Conservation (phyloP, 2,329 filamentous ascomycete genomes). For the Eurotiales sp. region DNA sequence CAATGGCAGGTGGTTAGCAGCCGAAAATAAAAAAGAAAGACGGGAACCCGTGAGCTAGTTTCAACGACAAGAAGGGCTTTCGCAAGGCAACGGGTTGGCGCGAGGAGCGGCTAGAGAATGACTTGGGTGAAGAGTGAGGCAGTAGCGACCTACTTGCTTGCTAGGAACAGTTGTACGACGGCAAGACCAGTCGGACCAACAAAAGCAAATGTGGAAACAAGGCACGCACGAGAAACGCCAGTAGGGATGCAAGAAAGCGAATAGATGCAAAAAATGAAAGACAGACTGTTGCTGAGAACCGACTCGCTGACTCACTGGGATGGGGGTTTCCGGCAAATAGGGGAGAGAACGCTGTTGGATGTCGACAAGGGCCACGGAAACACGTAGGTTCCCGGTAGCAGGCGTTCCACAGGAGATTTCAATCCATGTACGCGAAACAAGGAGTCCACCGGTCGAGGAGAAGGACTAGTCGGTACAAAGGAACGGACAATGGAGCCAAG, state of each 20-base stretch:
- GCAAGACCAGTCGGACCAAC: constrained; percentile 7
- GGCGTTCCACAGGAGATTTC: constrained; percentile 20
- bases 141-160: constrained; percentile 8
- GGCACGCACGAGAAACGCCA: constrained; percentile 7
- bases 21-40: not conserved
- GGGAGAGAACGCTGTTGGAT: constrained; percentile 17
- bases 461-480: constrained; percentile 22
- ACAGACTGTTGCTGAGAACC: constrained; percentile 8
- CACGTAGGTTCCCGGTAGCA: constrained; percentile 19
- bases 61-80: not conserved
- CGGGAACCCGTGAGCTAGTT: no score
- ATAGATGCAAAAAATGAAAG: not conserved
- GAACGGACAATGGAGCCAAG: constrained; percentile 28
- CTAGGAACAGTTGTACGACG: constrained; percentile 9
- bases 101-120: constrained; percentile 1
- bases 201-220: constrained; percentile 20
- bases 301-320: constrained; percentile 11
- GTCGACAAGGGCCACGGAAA: constrained; percentile 12
- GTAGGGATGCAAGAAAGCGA: constrained; percentile 1
- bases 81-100: not conserved
- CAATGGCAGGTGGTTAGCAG: not conserved
- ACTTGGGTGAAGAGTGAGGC: constrained; percentile 3
- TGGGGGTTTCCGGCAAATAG: not conserved
- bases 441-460: constrained; percentile 9
- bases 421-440: constrained; percentile 10